Evolutionary conservation across 352 stramenopile species (phyloP).

Genomic region (Albugo candida): DNA sequence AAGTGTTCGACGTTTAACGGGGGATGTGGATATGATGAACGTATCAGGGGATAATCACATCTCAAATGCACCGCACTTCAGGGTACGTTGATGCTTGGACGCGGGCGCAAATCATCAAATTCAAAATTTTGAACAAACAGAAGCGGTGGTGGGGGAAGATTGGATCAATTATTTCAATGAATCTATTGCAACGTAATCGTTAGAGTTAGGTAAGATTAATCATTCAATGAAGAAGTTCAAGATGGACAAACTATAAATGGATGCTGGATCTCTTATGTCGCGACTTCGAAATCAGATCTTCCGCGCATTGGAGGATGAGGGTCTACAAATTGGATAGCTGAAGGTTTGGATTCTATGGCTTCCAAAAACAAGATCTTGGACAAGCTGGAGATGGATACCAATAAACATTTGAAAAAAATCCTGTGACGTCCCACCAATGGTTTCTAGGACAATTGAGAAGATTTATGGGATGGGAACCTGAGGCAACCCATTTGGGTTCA

Average conservation of each 20-base stretch:
- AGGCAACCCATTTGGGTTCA: no score
- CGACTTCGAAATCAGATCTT: no score
- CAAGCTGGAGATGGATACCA: no score
- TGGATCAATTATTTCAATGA: not conserved
- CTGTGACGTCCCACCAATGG: not conserved
- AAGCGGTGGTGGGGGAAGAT: not conserved
- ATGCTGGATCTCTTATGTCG: no score
- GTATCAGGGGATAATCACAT: no score
- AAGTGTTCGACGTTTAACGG: no score
- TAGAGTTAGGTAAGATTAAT: not conserved
- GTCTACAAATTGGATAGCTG: not conserved
- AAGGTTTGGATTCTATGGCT: not conserved
- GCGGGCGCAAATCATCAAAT: not conserved
- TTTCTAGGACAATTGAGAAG: not conserved
- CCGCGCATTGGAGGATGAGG: no score
- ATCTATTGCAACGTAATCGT: not conserved
- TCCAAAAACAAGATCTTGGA: not conserved
- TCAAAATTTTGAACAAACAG: not conserved
- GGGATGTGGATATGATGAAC: no score
- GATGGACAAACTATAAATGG: not conserved
- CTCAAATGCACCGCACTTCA: not conserved
- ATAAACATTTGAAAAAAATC: not conserved
- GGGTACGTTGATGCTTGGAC: no score
- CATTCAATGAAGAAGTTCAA: not conserved
- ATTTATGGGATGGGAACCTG: no score